phyloP scores from a whole-genome alignment of 805 yeast species.

The Ogataea naganishii region DNA sequence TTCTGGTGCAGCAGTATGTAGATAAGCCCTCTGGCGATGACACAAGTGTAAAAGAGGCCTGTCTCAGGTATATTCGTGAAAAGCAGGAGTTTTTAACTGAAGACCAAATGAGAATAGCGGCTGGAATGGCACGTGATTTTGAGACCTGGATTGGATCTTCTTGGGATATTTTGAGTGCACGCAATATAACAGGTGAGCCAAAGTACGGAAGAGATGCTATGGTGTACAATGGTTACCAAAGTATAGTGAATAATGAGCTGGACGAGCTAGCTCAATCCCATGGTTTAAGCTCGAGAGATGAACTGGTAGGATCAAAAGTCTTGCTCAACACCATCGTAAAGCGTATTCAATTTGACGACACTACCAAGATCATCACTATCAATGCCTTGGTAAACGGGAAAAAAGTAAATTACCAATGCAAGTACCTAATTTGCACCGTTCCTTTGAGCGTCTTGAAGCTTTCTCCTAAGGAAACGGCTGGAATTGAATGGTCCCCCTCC shows the following conservation, averaged over 20 bases:
- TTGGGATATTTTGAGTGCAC: slow-evolving; percentile 56
- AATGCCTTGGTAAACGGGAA: slow-evolving; percentile 6
- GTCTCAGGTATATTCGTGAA: slow-evolving; percentile 35
- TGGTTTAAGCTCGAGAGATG: slow-evolving; percentile 5
- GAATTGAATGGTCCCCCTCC: slow-evolving; percentile 23
- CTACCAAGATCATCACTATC: slow-evolving; percentile 13
- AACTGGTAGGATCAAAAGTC: slow-evolving; percentile 10
- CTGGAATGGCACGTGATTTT: slow-evolving; percentile 39
- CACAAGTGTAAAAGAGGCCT: slow-evolving; percentile 42
- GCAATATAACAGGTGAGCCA: slow-evolving; percentile 40
- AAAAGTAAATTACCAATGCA: slow-evolving; percentile 13
- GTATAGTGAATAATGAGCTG: slow-evolving; percentile 21
- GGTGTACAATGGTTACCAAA: slow-evolving; percentile 49
- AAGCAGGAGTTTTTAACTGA: slow-evolving; percentile 37
- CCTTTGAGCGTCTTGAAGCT: slow-evolving; percentile 41
- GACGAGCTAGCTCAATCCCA: slow-evolving; percentile 14
- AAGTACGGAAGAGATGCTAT: slow-evolving; percentile 69
- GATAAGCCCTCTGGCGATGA: slow-evolving; percentile 33
- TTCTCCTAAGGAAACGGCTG: slow-evolving; percentile 14
- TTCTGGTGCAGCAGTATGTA: slow-evolving; percentile 10
- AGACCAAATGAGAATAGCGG: slow-evolving; percentile 41
- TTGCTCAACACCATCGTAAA: slow-evolving; percentile 15
- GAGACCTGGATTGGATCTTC: slow-evolving; percentile 79
- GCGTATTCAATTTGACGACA: slow-evolving; percentile 14
- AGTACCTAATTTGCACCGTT: slow-evolving; percentile 38